phyloP scores from a whole-genome alignment of 805 yeast genomes.

The Candida corydali region DNA sequence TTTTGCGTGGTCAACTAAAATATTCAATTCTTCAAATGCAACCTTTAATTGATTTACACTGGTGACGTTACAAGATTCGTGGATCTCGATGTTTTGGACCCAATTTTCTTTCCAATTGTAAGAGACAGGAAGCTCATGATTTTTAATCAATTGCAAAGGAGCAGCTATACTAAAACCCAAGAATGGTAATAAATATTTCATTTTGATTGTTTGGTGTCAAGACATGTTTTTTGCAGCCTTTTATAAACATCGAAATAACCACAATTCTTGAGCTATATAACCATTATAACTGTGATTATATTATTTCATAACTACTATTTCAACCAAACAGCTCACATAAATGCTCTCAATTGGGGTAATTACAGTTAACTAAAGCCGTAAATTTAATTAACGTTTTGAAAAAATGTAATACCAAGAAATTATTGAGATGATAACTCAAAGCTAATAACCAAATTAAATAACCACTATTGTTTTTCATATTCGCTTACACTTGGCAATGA shows the following conservation, averaged over 20 bases:
- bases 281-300: no score
- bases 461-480: background rate
- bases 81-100: conserved; percentile 12
- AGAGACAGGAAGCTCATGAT: background rate
- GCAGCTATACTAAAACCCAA: background rate
- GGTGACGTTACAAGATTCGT: conserved; percentile 15
- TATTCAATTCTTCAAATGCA: conserved; percentile 27
- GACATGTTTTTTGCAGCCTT: no score
- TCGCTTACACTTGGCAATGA: background rate
- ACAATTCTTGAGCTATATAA: no score
- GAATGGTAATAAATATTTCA: background rate
- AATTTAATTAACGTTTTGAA: no score
- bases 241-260: no score
- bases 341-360: no score
- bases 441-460: no score
- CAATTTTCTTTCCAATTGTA: conserved; percentile 14
- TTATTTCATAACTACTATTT: no score
- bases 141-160: background rate
- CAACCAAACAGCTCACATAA: no score
- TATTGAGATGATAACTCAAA: no score
- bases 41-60: conserved; percentile 14
- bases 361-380: no score
- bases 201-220: no score
- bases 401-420: background rate
- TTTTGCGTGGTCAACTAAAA: conserved; percentile 30